phyloP scores from a whole-genome alignment of 2,329 filamentous ascomycete species.

The Pyricularia sp. region DNA sequence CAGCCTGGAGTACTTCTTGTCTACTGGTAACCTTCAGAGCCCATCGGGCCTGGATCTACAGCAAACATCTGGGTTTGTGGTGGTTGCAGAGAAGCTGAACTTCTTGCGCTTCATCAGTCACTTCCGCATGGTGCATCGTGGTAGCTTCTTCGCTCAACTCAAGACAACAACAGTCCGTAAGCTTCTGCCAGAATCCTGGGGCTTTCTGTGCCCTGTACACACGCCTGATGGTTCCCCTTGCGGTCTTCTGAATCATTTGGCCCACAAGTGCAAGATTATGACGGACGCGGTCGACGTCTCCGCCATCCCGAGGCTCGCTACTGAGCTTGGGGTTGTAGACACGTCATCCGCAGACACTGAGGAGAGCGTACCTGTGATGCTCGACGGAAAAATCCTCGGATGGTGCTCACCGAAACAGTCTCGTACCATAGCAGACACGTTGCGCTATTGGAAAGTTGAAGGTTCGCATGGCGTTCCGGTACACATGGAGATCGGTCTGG shows the following conservation, averaged over 20 bases:
- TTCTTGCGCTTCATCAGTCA: slow-evolving; percentile 97
- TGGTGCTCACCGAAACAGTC: slow-evolving; percentile 83
- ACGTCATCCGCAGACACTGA: slow-evolving; percentile 65
- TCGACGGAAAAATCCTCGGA: slow-evolving; percentile 81
- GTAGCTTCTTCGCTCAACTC: slow-evolving; percentile 94
- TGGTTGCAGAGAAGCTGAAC: slow-evolving; percentile 97
- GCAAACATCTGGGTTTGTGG: slow-evolving; percentile 86
- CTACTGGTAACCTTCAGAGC: slow-evolving; percentile 86
- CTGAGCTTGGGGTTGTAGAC: slow-evolving; percentile 65
- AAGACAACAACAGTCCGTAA: slow-evolving; percentile 97
- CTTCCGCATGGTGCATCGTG: slow-evolving; percentile 97
- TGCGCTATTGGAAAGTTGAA: slow-evolving; percentile 92
- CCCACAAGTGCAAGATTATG: slow-evolving; percentile 86
- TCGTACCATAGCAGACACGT: slow-evolving; percentile 66
- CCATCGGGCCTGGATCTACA: slow-evolving; percentile 87
- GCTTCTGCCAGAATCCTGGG: slow-evolving; percentile 91
- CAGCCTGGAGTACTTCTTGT: slow-evolving; percentile 86
- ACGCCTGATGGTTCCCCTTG: slow-evolving; percentile 94
- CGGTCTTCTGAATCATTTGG: slow-evolving; percentile 85
- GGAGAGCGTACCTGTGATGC: slow-evolving; percentile 77
- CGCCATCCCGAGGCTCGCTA: slow-evolving; percentile 57
- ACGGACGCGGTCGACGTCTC: slow-evolving; percentile 65
- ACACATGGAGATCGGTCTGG: slow-evolving; percentile 81
- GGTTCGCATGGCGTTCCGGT: slow-evolving; percentile 67
- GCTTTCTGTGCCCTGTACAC: slow-evolving; percentile 92